Evolutionary conservation across 2,329 filamentous ascomycete genomes (phyloP).

Genomic region (Pseudocercospora fijiensis): DNA sequence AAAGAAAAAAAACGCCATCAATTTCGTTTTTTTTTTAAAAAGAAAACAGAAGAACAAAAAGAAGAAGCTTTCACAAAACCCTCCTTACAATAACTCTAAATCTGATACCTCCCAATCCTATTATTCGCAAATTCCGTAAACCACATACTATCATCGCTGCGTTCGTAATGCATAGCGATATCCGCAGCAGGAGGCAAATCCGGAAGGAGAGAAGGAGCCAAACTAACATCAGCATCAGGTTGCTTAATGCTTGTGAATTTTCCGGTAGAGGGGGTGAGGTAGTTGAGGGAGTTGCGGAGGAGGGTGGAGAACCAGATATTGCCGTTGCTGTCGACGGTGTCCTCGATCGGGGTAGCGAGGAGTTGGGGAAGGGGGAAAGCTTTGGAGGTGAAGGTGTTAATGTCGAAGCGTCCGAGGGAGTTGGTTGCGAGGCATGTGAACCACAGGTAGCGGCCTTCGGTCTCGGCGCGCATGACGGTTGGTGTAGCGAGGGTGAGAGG

Average conservation of each 20-base stretch:
- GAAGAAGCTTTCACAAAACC: not conserved
- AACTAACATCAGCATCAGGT: slow-evolving; percentile 15
- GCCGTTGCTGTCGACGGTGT: slow-evolving; percentile 24
- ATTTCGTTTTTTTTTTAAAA: no score
- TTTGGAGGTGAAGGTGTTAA: slow-evolving; percentile 21
- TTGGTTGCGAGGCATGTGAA: slow-evolving; percentile 28
- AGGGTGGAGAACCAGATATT: slow-evolving; percentile 28
- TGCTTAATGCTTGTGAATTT: slow-evolving; percentile 24
- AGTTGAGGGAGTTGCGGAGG: slow-evolving; percentile 25
- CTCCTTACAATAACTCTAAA: no score
- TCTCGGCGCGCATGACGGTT: slow-evolving; percentile 29
- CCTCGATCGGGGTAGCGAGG: slow-evolving; percentile 22
- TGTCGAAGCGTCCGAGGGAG: slow-evolving; percentile 28
- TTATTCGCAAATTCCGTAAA: slow-evolving; percentile 26
- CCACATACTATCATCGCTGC: slow-evolving; percentile 22
- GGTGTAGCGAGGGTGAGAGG: slow-evolving; percentile 21
- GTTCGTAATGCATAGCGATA: slow-evolving; percentile 26
- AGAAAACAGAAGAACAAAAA: no score
- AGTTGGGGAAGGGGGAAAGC: slow-evolving; percentile 23
- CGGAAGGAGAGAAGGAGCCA: slow-evolving; percentile 19
- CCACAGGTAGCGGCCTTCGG: slow-evolving; percentile 26
- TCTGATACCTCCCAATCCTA: slow-evolving; percentile 23
- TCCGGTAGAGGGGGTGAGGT: slow-evolving; percentile 23
- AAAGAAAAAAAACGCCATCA: no score
- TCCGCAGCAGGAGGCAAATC: slow-evolving; percentile 24